Evolutionary conservation across 371 early-diverging fungal genomes (phyloP).

Genomic region (Sporodiniella umbellata): DNA sequence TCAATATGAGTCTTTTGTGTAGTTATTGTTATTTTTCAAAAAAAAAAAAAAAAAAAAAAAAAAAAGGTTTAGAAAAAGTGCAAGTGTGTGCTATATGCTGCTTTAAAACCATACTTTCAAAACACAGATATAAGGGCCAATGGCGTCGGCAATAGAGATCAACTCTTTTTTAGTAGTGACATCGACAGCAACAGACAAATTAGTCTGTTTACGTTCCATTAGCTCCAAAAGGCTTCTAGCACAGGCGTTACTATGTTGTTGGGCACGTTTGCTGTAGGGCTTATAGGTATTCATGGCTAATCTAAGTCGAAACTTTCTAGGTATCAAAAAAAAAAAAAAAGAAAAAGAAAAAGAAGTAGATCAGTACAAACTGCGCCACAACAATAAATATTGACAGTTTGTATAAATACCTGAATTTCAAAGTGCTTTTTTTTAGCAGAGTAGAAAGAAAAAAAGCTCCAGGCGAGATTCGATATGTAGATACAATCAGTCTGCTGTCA

Average conservation of each 20-base stretch:
- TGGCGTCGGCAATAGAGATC: slow-evolving; percentile 78
- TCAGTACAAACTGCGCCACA: not conserved
- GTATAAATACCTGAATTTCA: too few species aligned
- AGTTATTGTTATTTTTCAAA: not conserved
- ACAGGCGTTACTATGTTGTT: slow-evolving; percentile 60
- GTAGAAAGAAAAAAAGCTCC: too few species aligned
- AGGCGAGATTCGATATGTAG: too few species aligned
- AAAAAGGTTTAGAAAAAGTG: not conserved
- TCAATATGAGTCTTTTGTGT: slow-evolving; percentile 87
- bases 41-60: not conserved
- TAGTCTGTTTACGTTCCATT: slow-evolving; percentile 90
- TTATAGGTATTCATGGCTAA: slow-evolving; percentile 36
- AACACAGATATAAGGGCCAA: slow-evolving; percentile 92
- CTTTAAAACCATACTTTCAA: slow-evolving; percentile 82
- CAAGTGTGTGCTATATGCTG: too few species aligned
- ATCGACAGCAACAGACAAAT: slow-evolving; percentile 90
- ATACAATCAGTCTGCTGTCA: too few species aligned
- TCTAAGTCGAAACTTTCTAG: not conserved
- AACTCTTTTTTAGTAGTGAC: slow-evolving; percentile 85
- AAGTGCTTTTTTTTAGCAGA: too few species aligned
- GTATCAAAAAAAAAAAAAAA: too few species aligned
- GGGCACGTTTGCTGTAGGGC: slow-evolving; percentile 55
- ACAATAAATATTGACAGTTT: not conserved
- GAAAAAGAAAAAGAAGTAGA: not conserved
- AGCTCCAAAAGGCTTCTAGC: slow-evolving; percentile 73